Evolutionary conservation across 1,139 yeast species (phyloP), one percentile per base, ranked within the genome.

Genomic region (Zygotorulaspora mrakii): DNA sequence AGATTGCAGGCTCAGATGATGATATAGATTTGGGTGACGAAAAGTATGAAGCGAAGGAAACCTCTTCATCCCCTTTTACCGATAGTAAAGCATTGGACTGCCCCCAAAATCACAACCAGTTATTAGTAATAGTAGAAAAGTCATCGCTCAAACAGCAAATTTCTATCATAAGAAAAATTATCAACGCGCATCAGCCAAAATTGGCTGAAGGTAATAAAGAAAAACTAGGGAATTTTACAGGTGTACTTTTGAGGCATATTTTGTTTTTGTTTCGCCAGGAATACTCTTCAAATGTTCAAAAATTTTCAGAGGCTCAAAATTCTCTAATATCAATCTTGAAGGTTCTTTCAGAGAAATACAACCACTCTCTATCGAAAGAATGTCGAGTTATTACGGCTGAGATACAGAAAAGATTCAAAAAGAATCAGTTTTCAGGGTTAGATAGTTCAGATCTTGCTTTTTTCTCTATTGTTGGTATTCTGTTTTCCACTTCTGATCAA

Each of bases 401-500:
- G 10, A 69, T 81, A 10, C 85, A 80, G 56, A 61, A 59, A 18
- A 68, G 78, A 47, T 68, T 80, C 24, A 60, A 56, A 36, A 23
- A 28, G 3, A 36, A 42, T 6, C 50, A 53, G 25, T 54, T 52
- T 27, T 36, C 48, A 10, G 54, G 48, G 2, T 36, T 62, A n/a
- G 36, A 45, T 3, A 48, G 47, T 13, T 46, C 55, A 18, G 94
- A 88, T 57, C 64, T 88, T 44, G 66, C 85, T 4, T 74, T 82
- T 45, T 85, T 82, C 55, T 71, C 79, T 0, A 57, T 87, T 16
- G 71, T 88, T 46, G 96, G 96, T 7, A 68, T 73, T 41, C 60
- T 89, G 8, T 94, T 84, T 57, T 88, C 98, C 1, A 86, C 96
- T 1, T 91, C 98, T 0, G 99, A 94, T 69, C 94, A 88, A 58